Evolutionary conservation across 768 basidiomycete species (phyloP).

Genomic region (Rhodotorula babjevae): DNA sequence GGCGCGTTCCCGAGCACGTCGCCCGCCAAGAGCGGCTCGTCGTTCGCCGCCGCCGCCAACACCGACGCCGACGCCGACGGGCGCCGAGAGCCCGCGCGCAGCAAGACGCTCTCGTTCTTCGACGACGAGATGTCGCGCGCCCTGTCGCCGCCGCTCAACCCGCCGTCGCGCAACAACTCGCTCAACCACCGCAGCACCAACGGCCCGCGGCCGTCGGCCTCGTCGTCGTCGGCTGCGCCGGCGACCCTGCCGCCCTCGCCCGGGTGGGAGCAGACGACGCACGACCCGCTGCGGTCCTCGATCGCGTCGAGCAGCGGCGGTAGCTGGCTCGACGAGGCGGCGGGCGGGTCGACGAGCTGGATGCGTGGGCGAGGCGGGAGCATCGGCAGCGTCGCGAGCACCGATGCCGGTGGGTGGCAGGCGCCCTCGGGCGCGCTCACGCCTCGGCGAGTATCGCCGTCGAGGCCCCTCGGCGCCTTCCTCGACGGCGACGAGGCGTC

Average conservation of each 20-base stretch:
- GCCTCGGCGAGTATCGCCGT: background rate
- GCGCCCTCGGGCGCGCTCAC: background rate
- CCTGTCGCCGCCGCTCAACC: slow-evolving; percentile 30
- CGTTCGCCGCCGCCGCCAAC: too few relatives aligned
- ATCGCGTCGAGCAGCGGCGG: slow-evolving; percentile 8
- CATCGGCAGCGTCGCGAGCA: slow-evolving; percentile 4
- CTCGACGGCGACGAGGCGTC: background rate
- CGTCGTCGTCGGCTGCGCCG: too few relatives aligned
- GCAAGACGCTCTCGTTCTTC: slow-evolving; percentile 37
- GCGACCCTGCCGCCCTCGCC: background rate
- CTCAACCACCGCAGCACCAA: background rate
- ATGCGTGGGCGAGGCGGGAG: background rate
- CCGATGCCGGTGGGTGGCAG: background rate
- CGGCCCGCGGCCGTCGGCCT: background rate
- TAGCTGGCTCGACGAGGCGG: slow-evolving; percentile 14
- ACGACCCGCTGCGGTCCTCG: background rate
- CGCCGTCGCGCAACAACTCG: slow-evolving; percentile 19
- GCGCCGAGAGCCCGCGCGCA: slow-evolving; percentile 2
- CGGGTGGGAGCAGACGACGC: background rate
- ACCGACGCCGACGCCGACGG: background rate
- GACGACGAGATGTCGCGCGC: slow-evolving; percentile 4
- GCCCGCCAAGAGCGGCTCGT: background rate
- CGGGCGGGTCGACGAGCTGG: background rate
- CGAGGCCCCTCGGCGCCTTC: background rate
- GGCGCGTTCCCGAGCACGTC: background rate